Conservation (phyloP, 345 rosid species). For the Carallia brachiata region DNA sequence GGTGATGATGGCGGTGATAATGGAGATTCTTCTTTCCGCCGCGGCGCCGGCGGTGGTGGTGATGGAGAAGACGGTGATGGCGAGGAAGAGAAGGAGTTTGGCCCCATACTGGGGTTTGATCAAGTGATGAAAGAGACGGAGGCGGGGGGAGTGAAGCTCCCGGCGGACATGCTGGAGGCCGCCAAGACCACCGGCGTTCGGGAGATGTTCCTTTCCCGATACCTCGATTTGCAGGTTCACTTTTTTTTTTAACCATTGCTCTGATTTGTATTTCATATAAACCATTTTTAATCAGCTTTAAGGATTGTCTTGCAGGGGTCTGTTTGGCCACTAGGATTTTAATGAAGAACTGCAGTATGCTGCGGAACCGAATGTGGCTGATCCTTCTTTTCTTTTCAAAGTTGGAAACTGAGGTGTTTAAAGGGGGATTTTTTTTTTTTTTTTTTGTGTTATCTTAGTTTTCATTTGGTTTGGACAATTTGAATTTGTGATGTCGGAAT, state of each 20-base stretch:
- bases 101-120: constrained; percentile 21
- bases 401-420: constrained; percentile 78
- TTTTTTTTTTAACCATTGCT: background rate
- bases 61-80: background rate
- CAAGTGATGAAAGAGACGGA: constrained; percentile 25
- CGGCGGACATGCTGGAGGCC: constrained; percentile 78
- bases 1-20: constrained; percentile 1
- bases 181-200: constrained; percentile 72
- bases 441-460: background rate
- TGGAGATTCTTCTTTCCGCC: background rate
- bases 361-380: constrained; percentile 91
- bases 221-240: constrained; percentile 71
- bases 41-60: background rate
- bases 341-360: constrained; percentile 66
- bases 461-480: background rate
- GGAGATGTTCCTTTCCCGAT: constrained; percentile 59
- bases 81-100: constrained; percentile 27
- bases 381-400: constrained; percentile 94
- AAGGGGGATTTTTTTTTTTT: background rate
- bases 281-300: background rate
- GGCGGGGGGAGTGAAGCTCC: constrained; percentile 40
- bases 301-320: constrained; percentile 44
- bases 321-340: constrained; percentile 62
- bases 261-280: background rate
- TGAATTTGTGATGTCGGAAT: background rate